phyloP scores from a whole-genome alignment of 805 yeast genomes.

The Wickerhamomyces chaumierensis region DNA sequence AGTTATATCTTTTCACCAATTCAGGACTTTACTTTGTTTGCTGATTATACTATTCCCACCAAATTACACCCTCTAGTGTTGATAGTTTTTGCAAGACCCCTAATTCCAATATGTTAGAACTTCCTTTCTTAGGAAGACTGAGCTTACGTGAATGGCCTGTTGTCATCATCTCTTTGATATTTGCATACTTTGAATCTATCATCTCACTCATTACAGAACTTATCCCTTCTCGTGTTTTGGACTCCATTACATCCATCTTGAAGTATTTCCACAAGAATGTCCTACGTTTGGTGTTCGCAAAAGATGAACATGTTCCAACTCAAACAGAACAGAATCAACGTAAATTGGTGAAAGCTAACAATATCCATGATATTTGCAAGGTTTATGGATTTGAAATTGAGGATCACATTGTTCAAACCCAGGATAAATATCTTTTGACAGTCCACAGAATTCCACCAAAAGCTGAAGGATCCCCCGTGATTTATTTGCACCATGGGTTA shows the following conservation, averaged over 20 bases:
- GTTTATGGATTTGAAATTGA: constrained; percentile 63
- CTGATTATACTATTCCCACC: too few relatives aligned
- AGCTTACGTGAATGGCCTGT: constrained; percentile 39
- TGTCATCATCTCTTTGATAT: constrained; percentile 29
- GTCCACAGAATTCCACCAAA: constrained; percentile 55
- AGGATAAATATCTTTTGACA: constrained; percentile 67
- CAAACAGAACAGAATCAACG: constrained; percentile 3
- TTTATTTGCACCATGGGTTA: constrained; percentile 85
- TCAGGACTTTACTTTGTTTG: too few relatives aligned
- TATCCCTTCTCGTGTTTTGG: constrained; percentile 33
- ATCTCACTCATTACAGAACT: constrained; percentile 31
- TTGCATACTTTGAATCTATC: constrained; percentile 39
- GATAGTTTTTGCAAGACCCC: too few relatives aligned
- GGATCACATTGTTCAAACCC: constrained; percentile 66
- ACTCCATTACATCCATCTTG: constrained; percentile 21
- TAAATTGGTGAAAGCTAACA: constrained; percentile 21
- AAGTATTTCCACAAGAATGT: constrained; percentile 11
- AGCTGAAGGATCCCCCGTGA: constrained; percentile 30
- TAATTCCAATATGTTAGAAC: too few relatives aligned
- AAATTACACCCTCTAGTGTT: too few relatives aligned
- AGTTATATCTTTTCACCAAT: too few relatives aligned
- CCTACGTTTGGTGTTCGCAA: constrained; percentile 10
- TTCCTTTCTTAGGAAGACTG: constrained; percentile 37
- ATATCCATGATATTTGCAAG: constrained; percentile 53
- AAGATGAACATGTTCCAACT: background rate